phyloP scores from a whole-genome alignment of 2,329 filamentous ascomycete species.

The Cryoendolithus antarcticus region DNA sequence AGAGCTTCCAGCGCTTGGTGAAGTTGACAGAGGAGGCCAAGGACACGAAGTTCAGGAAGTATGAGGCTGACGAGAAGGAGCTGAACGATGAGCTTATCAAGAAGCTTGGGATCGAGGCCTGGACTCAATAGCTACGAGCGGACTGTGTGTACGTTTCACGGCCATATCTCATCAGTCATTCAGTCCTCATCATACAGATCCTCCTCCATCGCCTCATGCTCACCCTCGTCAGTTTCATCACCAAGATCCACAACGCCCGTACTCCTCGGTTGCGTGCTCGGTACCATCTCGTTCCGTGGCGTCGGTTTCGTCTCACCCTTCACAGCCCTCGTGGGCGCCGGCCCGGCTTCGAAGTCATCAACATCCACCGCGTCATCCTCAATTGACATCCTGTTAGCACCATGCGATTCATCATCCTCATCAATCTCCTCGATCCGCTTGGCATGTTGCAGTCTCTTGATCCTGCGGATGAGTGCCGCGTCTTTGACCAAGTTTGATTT shows the following conservation, averaged over 20 bases:
- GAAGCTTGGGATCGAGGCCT: too few relatives aligned
- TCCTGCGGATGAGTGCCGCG: slow-evolving; percentile 43
- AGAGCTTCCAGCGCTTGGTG: too few relatives aligned
- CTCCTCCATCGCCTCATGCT: slow-evolving; percentile 5
- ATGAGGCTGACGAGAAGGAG: too few relatives aligned
- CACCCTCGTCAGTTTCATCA: slow-evolving; percentile 1
- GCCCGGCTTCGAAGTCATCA: slow-evolving; percentile 10
- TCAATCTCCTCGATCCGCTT: slow-evolving; percentile 34
- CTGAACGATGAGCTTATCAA: too few relatives aligned
- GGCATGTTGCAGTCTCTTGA: slow-evolving; percentile 41
- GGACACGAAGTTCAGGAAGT: too few relatives aligned
- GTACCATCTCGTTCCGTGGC: background rate
- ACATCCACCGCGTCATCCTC: slow-evolving; percentile 16
- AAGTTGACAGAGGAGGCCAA: too few relatives aligned
- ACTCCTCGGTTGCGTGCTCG: slow-evolving; percentile 2
- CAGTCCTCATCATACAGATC: background rate
- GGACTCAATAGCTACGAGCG: too few relatives aligned
- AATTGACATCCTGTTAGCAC: slow-evolving; percentile 7
- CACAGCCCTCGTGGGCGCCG: background rate
- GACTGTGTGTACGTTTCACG: too few relatives aligned
- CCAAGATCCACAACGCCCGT: slow-evolving; percentile 5
- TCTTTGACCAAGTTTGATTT: slow-evolving; percentile 45
- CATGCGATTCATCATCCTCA: slow-evolving; percentile 17
- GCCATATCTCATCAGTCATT: background rate
- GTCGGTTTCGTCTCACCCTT: slow-evolving; percentile 7